A percentile compares a stretch with the other conserved stretches of the same genome.
Conservation (phyloP, 345 rosid species). For the Anastatica hierochuntica region DNA sequence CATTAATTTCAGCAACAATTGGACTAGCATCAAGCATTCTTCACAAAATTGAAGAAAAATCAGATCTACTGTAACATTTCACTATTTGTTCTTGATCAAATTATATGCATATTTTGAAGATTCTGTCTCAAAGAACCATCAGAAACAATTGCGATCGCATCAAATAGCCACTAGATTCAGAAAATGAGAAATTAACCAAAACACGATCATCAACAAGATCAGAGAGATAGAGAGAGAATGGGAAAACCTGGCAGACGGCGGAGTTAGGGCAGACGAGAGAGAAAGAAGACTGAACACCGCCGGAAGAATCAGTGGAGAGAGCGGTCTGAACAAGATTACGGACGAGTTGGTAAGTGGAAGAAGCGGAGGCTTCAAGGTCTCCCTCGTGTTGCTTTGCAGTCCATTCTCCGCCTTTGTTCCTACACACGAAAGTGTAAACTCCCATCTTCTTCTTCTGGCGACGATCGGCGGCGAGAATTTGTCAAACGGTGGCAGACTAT, state of each 20-base stretch:
- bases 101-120: too few species aligned
- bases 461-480: background rate
- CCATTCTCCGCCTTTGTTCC: constrained; percentile 51
- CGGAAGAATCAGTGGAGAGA: constrained; percentile 49
- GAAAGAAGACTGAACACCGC: constrained; percentile 79
- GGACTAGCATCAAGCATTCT: too few species aligned
- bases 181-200: too few species aligned
- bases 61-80: too few species aligned
- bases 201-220: too few species aligned
- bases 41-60: too few species aligned
- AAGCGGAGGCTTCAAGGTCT: constrained; percentile 62
- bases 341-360: constrained; percentile 52
- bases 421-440: constrained; percentile 69
- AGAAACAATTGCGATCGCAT: too few species aligned
- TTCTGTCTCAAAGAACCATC: too few species aligned
- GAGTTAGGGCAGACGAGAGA: constrained; percentile 59
- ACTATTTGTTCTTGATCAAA: too few species aligned
- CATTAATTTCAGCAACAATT: too few species aligned
- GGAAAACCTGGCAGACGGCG: constrained; percentile 67
- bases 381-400: constrained; percentile 63
- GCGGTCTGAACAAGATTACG: constrained; percentile 74
- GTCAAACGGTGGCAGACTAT: too few species aligned
- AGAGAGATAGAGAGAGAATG: background rate
- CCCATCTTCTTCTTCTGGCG: constrained; percentile 38
- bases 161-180: too few species aligned